Base-by-base conservation (phyloP, 768 basidiomycete genomes). In the Lactarius hatsudake region DNA sequence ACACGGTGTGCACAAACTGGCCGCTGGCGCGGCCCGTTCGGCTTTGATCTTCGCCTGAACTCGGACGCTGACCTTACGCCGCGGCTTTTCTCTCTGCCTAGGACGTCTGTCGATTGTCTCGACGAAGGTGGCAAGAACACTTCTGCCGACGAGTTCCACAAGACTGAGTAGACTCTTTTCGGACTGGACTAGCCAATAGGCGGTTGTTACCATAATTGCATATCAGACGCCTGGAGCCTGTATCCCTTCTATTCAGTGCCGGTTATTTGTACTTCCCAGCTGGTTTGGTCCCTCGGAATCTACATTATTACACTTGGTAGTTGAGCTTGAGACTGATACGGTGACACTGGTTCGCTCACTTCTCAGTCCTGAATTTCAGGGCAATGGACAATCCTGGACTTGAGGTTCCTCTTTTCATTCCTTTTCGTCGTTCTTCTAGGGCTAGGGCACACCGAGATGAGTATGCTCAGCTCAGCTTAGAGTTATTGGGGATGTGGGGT, bases 1-100 rank as follows among this genome's bases (percentile, higher is more conserved):
- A 77, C 76, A 40, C 80, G 80, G 63, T 86, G 80, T 54, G 63
- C 68, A 23, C 73, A 74, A 63, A 73, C 72, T 26, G 76, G 76
- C 28, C 68, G 71, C 26, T 78, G 77, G 77, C 71, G 76, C 30
- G 66, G 54, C 62, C 64, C 62, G 28, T 71, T 71, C n/a, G 56
- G 70, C 53, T 63, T 68, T 62, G 65, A 69, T 67, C 67, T 60
- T 28, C 28, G 62, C 58, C 28, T 40, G 17, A 60, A 61, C 55
- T 64, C 51, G 32, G 66, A 67, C 38, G 53, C 42, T 67, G 42
- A 58, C 42, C 34, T 60, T n/a, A 68, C 62, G 18, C 67, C 67
- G n/a, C 67, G 67, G 42, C 36, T 68, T 8, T 68, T 68, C 59
- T 68, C 67, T 60, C 59, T 68, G 43, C 62, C 67, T 64, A 42